Evolutionary conservation across 768 basidiomycete genomes (phyloP).

Genomic region (Royoungia palumana): DNA sequence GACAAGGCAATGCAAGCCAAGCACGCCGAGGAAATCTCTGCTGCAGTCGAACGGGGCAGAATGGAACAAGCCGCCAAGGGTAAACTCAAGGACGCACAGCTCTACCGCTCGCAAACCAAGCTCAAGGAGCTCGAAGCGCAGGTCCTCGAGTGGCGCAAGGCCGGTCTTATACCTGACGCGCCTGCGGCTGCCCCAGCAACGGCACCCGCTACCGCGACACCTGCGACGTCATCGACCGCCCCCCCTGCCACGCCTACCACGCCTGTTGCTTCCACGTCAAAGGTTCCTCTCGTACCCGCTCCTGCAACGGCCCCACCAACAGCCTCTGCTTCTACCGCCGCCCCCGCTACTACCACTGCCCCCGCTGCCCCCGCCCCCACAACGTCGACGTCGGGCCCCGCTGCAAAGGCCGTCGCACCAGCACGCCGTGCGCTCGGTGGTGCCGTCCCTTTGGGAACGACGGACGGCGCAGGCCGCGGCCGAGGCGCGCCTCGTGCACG

Average conservation of each 20-base stretch:
- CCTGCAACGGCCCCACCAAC: slow-evolving; percentile 16
- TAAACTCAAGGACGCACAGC: slow-evolving; percentile 69
- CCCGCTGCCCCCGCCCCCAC: slow-evolving; percentile 6
- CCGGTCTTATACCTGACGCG: slow-evolving; percentile 44
- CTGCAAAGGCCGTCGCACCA: slow-evolving; percentile 20
- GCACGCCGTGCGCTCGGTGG: slow-evolving; percentile 30
- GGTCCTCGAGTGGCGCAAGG: slow-evolving; percentile 53
- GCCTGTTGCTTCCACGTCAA: slow-evolving; percentile 27
- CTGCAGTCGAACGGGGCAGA: slow-evolving; percentile 68
- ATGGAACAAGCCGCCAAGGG: slow-evolving; percentile 57
- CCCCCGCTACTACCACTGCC: neutral
- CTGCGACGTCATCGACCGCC: slow-evolving; percentile 12
- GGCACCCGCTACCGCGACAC: slow-evolving; percentile 14
- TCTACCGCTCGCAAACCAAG: slow-evolving; percentile 56
- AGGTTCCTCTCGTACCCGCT: slow-evolving; percentile 2
- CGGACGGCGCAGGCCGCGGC: slow-evolving; percentile 27
- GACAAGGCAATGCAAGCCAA: slow-evolving; percentile 45
- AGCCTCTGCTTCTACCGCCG: slow-evolving; percentile 2
- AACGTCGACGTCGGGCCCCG: slow-evolving; percentile 11
- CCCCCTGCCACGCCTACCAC: slow-evolving; percentile 28
- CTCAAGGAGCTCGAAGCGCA: slow-evolving; percentile 69
- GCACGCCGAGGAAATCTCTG: slow-evolving; percentile 54
- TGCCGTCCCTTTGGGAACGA: slow-evolving; percentile 24
- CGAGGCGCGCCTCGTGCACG: slow-evolving; percentile 37
- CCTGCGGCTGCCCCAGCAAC: slow-evolving; percentile 20